phyloP scores from a whole-genome alignment of 2,329 filamentous ascomycete genomes.

The Tolypocladium endophyticum region DNA sequence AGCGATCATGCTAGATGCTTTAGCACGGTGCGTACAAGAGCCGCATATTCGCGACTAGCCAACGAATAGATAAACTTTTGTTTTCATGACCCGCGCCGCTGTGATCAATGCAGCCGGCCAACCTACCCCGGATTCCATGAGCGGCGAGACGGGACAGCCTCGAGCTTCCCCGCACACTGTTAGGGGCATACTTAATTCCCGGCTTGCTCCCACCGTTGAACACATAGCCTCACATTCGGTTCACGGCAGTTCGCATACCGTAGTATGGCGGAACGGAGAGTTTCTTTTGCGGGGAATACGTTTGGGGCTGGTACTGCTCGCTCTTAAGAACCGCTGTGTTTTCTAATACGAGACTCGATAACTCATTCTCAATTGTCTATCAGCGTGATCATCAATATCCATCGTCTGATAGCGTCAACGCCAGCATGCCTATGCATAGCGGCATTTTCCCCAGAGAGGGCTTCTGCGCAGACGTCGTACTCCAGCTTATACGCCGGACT shows the following conservation, averaged over 20 bases:
- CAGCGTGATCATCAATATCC: not conserved
- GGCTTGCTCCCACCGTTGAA: conserved; percentile 1
- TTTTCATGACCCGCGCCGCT: no score
- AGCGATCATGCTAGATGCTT: no score
- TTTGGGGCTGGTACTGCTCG: not conserved
- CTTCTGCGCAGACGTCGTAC: conserved; percentile 50
- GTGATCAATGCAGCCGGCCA: not conserved
- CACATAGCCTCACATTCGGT: not conserved
- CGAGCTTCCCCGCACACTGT: conserved; percentile 1
- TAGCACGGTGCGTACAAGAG: no score
- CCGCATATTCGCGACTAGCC: no score
- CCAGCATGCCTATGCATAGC: conserved; percentile 31
- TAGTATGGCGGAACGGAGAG: not conserved
- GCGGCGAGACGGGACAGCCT: not conserved
- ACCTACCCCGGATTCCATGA: not conserved
- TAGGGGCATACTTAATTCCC: not conserved
- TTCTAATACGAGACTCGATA: not conserved
- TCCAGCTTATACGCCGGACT: conserved; percentile 46
- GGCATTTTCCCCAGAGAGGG: conserved; percentile 45
- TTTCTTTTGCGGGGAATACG: not conserved
- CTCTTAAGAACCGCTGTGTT: not conserved
- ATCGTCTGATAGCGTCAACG: not conserved
- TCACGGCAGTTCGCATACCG: not conserved
- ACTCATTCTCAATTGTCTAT: not conserved
- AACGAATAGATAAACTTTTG: no score